Percentiles rank a stretch among this genome's conserved stretches.
These are phyloP conservation scores for Ceratobasidium sp. DNA, from an alignment of 1,284 basidiomycete genomes.

Conservation along the genomic window DNA sequence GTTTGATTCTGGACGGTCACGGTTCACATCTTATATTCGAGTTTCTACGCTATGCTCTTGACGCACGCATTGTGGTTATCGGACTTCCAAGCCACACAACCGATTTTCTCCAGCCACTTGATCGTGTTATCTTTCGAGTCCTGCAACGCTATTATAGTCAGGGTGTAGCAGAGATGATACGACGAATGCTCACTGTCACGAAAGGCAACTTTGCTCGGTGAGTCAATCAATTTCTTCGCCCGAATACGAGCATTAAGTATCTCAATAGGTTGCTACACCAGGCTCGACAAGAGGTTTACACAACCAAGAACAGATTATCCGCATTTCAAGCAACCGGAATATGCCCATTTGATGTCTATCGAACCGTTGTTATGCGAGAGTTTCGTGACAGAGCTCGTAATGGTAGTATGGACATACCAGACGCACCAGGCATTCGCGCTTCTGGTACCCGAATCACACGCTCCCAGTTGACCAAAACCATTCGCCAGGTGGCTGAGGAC, in stretches of 20 bases:
- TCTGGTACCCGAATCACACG: neutral
- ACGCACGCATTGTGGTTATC: conserved; percentile 53
- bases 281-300: conserved; percentile 48
- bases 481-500: neutral
- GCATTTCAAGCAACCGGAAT: conserved; percentile 52
- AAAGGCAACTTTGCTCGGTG: conserved; percentile 45
- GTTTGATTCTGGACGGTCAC: conserved; percentile 39
- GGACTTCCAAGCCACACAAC: conserved; percentile 58
- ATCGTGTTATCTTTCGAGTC: conserved; percentile 56
- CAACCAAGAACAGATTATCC: conserved; percentile 47
- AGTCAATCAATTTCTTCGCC: neutral
- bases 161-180: neutral
- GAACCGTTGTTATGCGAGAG: conserved; percentile 8
- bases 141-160: conserved; percentile 43
- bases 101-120: conserved; percentile 56
- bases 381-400: neutral
- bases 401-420: no score
- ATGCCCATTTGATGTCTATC: conserved; percentile 47
- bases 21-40: conserved; percentile 17
- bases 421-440: no score
- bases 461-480: neutral
- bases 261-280: conserved; percentile 49
- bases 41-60: conserved; percentile 40
- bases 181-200: conserved; percentile 43
- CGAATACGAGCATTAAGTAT: neutral